phyloP scores from a whole-genome alignment of 768 basidiomycete species.

The Kwoniella mangroviensis region DNA sequence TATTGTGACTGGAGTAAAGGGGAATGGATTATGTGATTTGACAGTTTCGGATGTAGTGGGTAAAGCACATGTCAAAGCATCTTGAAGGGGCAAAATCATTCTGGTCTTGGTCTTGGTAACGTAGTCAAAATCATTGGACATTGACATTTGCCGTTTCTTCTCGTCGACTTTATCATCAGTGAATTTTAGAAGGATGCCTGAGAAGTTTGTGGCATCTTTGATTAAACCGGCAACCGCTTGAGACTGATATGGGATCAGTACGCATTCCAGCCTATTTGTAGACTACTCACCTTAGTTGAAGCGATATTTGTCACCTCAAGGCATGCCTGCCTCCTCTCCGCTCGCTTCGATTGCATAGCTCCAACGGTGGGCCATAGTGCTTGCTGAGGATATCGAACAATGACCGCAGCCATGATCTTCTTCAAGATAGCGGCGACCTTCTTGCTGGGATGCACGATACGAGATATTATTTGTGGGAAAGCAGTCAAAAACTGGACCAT shows the following conservation, averaged over 20 bases:
- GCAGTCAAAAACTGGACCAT: conserved; percentile 83
- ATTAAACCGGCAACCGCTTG: conserved; percentile 50
- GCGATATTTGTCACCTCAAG: conserved; percentile 41
- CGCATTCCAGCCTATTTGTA: neutral
- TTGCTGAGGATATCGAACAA: conserved; percentile 85
- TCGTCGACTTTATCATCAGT: conserved; percentile 46
- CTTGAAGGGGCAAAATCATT: conserved; percentile 88
- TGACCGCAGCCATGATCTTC: conserved; percentile 71
- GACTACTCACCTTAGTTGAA: neutral
- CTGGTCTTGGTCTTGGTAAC: conserved; percentile 63
- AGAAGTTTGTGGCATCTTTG: conserved; percentile 42
- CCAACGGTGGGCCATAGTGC: conserved; percentile 90
- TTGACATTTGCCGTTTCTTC: conserved; percentile 41
- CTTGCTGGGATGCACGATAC: conserved; percentile 75
- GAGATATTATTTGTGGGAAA: conserved; percentile 94
- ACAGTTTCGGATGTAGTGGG: conserved; percentile 67
- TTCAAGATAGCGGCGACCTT: conserved; percentile 68
- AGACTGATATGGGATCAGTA: neutral
- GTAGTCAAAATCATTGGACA: conserved; percentile 61
- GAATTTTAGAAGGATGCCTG: conserved; percentile 38
- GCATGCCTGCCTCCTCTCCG: conserved; percentile 68
- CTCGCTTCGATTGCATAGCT: conserved; percentile 80
- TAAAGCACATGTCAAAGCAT: conserved; percentile 84
- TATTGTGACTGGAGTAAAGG: conserved; percentile 74
- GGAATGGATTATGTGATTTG: conserved; percentile 80